These are phyloP conservation scores for Dimargaris cristalligena DNA, from an alignment of 192 early-diverging fungal genomes.

Conservation along the genomic window DNA sequence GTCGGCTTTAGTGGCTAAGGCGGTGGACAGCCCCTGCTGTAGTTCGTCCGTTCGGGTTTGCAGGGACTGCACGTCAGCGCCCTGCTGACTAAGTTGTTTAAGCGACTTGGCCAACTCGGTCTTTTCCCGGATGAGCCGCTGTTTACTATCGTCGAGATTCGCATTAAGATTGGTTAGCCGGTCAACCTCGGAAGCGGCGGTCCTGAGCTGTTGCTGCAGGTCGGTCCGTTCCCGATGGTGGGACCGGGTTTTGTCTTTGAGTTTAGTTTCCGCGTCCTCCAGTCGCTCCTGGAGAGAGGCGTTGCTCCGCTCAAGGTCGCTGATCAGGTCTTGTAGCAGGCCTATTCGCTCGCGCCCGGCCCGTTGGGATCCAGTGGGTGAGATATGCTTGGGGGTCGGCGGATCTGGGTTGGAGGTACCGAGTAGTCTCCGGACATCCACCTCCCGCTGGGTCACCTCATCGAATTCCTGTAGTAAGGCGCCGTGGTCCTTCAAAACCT, in stretches of 20 bases:
- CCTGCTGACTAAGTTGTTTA: neutral
- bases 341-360: neutral
- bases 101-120: conserved; percentile 9
- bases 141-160: conserved; percentile 10
- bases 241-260: neutral
- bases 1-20: neutral
- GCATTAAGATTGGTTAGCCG: neutral
- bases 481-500: neutral
- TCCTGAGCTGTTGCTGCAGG: conserved; percentile 6
- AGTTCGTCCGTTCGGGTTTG: conserved; percentile 12
- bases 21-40: neutral
- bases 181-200: neutral
- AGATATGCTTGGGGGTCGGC: conserved; percentile 1
- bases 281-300: conserved; percentile 7
- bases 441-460: neutral
- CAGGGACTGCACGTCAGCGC: neutral
- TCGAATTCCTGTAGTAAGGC: neutral
- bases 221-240: neutral
- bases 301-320: conserved; percentile 8
- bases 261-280: conserved; percentile 8
- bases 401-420: conserved; percentile 1
- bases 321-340: neutral
- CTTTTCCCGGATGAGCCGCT: conserved; percentile 9
- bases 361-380: too few species aligned
- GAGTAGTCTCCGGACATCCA: neutral